phyloP scores from a whole-genome alignment of 805 yeast species.

The Kazachstania psychrophila region DNA sequence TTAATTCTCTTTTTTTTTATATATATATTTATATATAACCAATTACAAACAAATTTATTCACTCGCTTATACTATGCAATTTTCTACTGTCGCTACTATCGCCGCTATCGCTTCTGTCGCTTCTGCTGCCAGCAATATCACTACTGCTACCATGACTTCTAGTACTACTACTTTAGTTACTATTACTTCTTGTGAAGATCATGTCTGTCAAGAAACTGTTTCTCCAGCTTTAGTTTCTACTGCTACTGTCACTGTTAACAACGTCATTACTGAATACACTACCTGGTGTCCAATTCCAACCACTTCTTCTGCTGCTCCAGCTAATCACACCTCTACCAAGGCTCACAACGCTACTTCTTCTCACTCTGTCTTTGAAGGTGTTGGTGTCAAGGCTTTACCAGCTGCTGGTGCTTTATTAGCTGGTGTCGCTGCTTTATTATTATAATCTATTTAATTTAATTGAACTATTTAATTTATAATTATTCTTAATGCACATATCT shows the following conservation, averaged over 20 bases:
- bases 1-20: not conserved
- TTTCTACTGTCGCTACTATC: constrained; percentile 32
- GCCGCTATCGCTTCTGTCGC: constrained; percentile 29
- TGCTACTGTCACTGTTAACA: constrained; percentile 30
- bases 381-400: constrained; percentile 38
- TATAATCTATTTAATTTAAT: constrained; percentile 30
- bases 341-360: constrained; percentile 3
- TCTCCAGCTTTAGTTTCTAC: constrained; percentile 31
- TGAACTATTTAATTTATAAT: too few relatives aligned
- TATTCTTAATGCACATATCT: too few relatives aligned
- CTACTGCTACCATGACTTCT: constrained; percentile 19
- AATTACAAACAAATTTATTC: constrained; percentile 15
- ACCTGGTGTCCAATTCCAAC: constrained; percentile 29
- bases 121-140: constrained; percentile 12
- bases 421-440: constrained; percentile 41
- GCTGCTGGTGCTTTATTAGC: constrained; percentile 42
- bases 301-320: constrained; percentile 2
- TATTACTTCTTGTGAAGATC: constrained; percentile 30
- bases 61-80: constrained; percentile 32
- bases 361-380: constrained; percentile 30
- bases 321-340: constrained; percentile 1
- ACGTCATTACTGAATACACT: constrained; percentile 32
- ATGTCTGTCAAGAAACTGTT: constrained; percentile 27
- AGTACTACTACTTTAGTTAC: constrained; percentile 30
- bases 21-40: constrained; percentile 1